A percentile compares a stretch with the other conserved stretches of the same genome.
These are phyloP conservation scores for Trifolium subterraneum DNA, from an alignment of 306 rosid species.

Conservation along the genomic window DNA sequence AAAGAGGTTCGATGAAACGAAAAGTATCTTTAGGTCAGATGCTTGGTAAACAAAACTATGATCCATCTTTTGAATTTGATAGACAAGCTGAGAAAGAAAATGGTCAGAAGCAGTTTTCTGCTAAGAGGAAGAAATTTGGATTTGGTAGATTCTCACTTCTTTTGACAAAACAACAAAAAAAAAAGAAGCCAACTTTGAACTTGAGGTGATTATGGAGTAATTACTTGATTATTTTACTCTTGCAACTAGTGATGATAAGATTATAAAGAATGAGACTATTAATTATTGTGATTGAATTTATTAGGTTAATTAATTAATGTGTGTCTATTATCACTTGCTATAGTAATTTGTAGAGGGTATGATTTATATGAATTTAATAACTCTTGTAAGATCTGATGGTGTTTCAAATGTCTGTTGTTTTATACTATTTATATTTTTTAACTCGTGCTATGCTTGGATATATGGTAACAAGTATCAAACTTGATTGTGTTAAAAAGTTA, in stretches of 20 bases:
- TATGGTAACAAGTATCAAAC: too few species aligned
- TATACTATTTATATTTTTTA: neutral
- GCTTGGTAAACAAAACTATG: conserved; percentile 75
- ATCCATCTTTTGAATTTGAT: conserved; percentile 46
- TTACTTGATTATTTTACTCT: conserved; percentile 19
- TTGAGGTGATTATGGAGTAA: conserved; percentile 56
- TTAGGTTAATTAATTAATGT: neutral
- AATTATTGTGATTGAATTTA: neutral
- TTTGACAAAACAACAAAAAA: conserved; percentile 75
- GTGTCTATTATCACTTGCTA: neutral
- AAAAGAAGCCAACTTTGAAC: conserved; percentile 69
- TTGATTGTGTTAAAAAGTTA: too few species aligned
- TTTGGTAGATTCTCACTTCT: conserved; percentile 74
- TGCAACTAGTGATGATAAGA: neutral
- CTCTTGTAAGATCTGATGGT: neutral
- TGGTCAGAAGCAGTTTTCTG: conserved; percentile 59
- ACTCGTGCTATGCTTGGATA: too few species aligned
- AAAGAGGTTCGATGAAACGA: conserved; percentile 56
- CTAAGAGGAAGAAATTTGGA: conserved; percentile 88
- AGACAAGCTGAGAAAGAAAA: conserved; percentile 61
- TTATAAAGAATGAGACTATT: neutral
- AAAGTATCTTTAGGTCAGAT: conserved; percentile 90
- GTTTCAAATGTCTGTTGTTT: neutral
- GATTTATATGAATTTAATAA: neutral
- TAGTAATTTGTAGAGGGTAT: conserved; percentile 7